Evolutionary conservation across 2,329 filamentous ascomycete genomes (phyloP), one percentile per base, ranked within the genome.

Genomic region (Colletotrichum spinosum): DNA sequence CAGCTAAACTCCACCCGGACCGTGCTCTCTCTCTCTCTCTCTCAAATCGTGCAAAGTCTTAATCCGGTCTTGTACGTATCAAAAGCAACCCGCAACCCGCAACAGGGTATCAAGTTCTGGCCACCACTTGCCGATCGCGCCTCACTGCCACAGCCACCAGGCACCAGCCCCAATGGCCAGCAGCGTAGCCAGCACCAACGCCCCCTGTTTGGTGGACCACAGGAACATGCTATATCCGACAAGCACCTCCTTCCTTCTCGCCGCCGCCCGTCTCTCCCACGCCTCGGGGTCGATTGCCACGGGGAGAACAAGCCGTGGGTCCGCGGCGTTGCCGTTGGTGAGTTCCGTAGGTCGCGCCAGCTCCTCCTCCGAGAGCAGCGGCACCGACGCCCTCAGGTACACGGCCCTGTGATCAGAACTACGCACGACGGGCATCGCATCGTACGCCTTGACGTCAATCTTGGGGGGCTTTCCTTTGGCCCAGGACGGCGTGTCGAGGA

Each of bases 381-480:
- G 90, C 13, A 97, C 84, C 0, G 82, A 80, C 8, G 90, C 82
- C 4, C 91, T 87, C 33, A 97, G 81, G 52, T 88, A 92, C 3
- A 98, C 96, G 7, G 94, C 86, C 37, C 93, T 88, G 78, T 99
- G 96, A 75, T 99, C 96, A 58, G 92, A 96, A 8, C 90, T 92
- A n/a, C 87, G 83, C 67, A 97, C 86, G 2, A 97, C 80, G 2
- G 94, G 93, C 35, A 98, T 82, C 13, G 92, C 88, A 13, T 88
- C 84, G 76, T 98, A 98, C 33, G 88, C 82, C 33, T 80, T 77
- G n/a, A 93, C 83, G 8, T 81, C 75, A 41, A 88, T 79, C 39
- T 72, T 71, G 9, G 70, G 71, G 5, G 68, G 58, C 51, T 73
- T 12, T 69, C 75, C 72, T 48, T 77, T 77, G 44, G 83, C 74